Conservation (phyloP, 805 yeast species). For the Brettanomyces bruxellensis region DNA sequence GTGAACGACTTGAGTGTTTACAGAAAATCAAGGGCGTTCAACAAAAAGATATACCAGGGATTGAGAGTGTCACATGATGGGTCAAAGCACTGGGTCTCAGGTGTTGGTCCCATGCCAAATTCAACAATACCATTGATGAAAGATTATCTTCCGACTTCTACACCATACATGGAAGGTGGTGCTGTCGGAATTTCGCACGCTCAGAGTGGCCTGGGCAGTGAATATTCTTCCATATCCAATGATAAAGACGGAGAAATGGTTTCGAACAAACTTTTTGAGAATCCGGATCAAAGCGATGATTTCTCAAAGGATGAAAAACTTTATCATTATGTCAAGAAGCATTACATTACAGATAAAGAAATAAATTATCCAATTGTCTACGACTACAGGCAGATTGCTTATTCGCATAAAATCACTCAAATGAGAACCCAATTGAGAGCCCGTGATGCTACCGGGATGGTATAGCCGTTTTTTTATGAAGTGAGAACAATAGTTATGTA, state of each 20-base stretch:
- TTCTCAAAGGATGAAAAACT: slow-evolving; percentile 27
- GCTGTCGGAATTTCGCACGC: background rate
- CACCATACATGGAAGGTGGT: background rate
- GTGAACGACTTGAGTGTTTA: slow-evolving; percentile 33
- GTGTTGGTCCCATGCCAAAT: background rate
- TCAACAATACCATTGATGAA: background rate
- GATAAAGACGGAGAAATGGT: background rate
- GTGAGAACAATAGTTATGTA: too few relatives aligned
- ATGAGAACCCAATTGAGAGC: background rate
- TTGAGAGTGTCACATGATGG: slow-evolving; percentile 75
- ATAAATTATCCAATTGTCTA: slow-evolving; percentile 33
- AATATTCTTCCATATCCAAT: too few relatives aligned
- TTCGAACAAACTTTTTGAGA: background rate
- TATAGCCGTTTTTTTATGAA: too few relatives aligned
- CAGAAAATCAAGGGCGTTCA: slow-evolving; percentile 33
- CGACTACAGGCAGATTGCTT: slow-evolving; percentile 12
- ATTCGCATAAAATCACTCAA: slow-evolving; percentile 10
- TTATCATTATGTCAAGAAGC: slow-evolving; percentile 25
- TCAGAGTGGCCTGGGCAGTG: background rate
- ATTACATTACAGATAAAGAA: slow-evolving; percentile 27
- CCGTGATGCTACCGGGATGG: background rate
- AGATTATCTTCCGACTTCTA: background rate
- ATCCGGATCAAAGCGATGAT: slow-evolving; percentile 13
- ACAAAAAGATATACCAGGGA: slow-evolving; percentile 71
- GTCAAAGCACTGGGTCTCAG: slow-evolving; percentile 69